Evolutionary conservation across 306 rosid genomes (phyloP).

Genomic region (Lathyrus tuberosus): DNA sequence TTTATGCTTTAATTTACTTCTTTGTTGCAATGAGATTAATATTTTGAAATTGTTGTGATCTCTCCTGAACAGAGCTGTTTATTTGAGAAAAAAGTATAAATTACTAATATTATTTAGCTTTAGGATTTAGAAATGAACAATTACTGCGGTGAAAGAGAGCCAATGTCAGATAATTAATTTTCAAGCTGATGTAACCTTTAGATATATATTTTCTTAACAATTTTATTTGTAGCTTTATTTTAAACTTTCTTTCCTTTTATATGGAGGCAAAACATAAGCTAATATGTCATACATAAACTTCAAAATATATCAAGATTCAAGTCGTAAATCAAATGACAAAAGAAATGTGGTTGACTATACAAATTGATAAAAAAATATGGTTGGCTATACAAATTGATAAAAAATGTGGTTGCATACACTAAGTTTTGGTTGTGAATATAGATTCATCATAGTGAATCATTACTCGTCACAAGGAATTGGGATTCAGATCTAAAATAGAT

Average conservation of each 20-base stretch:
- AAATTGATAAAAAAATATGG: no score
- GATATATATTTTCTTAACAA: background rate
- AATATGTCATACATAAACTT: no score
- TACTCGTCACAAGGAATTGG: background rate
- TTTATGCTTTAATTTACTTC: constrained; percentile 6
- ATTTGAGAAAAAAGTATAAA: constrained; percentile 15
- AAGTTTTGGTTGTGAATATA: background rate
- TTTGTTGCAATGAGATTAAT: background rate
- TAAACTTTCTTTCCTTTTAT: no score
- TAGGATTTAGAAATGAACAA: constrained; percentile 19
- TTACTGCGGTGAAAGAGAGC: constrained; percentile 7
- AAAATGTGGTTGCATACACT: background rate
- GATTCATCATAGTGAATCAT: no score
- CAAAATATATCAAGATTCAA: no score
- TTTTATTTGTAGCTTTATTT: background rate
- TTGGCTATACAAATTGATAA: no score
- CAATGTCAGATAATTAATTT: constrained; percentile 2
- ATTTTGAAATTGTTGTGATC: constrained; percentile 17
- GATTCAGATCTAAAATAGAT: background rate
- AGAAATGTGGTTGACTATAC: no score
- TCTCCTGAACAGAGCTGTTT: constrained; percentile 9
- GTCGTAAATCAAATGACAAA: no score
- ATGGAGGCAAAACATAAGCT: no score
- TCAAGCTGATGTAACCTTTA: background rate
- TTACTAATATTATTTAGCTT: background rate